Evolutionary conservation across 1,284 basidiomycete genomes (phyloP).

Genomic region (Taiwanofungus camphoratus): DNA sequence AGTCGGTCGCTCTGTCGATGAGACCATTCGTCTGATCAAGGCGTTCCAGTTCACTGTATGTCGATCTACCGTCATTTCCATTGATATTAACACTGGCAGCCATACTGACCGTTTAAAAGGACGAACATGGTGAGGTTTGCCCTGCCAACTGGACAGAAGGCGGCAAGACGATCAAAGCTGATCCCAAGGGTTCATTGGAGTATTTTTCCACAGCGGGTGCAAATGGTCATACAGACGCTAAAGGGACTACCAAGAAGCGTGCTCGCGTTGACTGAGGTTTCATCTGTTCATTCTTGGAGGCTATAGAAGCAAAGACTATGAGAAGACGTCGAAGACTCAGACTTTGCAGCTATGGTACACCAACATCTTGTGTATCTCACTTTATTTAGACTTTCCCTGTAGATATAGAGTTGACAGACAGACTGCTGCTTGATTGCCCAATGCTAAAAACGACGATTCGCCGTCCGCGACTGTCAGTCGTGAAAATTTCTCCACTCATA

Average conservation of each 20-base stretch:
- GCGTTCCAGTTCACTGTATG: slow-evolving; percentile 86
- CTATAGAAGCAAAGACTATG: background rate
- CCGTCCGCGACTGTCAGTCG: too few relatives aligned
- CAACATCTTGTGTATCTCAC: slow-evolving; percentile 1
- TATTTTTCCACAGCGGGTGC: slow-evolving; percentile 53
- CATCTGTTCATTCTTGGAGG: too few relatives aligned
- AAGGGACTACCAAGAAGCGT: slow-evolving; percentile 30
- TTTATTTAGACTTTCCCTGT: background rate
- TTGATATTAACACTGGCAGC: background rate
- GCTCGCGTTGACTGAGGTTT: slow-evolving; percentile 29
- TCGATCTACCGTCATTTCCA: background rate
- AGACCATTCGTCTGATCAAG: slow-evolving; percentile 83
- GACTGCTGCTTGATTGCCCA: too few relatives aligned
- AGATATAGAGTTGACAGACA: background rate
- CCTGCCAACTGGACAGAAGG: slow-evolving; percentile 84
- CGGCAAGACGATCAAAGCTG: slow-evolving; percentile 70
- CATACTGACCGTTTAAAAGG: slow-evolving; percentile 35
- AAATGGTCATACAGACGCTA: slow-evolving; percentile 24
- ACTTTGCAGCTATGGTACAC: background rate
- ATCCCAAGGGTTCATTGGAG: slow-evolving; percentile 66
- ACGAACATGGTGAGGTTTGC: slow-evolving; percentile 86
- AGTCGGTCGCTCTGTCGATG: slow-evolving; percentile 87
- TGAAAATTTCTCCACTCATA: too few relatives aligned
- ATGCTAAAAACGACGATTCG: too few relatives aligned
- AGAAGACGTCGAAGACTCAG: background rate